phyloP scores from a whole-genome alignment of 768 basidiomycete species.

The Russula sp. region DNA sequence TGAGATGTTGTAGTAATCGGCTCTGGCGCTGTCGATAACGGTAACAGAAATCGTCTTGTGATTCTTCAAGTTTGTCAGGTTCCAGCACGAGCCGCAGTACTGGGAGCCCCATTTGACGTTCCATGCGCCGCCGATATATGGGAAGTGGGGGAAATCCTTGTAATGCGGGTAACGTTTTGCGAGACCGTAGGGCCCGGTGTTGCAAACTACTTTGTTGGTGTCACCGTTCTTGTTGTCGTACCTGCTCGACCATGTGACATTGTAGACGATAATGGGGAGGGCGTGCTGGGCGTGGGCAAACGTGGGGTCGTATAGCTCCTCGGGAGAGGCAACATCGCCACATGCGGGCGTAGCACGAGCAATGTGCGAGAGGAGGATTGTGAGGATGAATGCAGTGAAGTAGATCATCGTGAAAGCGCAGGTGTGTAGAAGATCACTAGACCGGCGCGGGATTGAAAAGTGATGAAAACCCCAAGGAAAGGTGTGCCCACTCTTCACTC shows the following conservation, averaged over 20 bases:
- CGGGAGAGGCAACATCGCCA: not conserved
- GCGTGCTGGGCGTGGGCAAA: not conserved
- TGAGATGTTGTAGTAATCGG: slow-evolving; percentile 45
- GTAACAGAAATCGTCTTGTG: slow-evolving; percentile 46
- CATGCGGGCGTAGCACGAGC: not conserved
- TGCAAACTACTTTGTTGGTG: slow-evolving; percentile 45
- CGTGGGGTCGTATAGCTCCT: not conserved
- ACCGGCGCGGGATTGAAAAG: not conserved
- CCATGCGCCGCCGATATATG: slow-evolving; percentile 54
- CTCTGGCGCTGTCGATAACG: slow-evolving; percentile 50
- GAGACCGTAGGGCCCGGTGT: slow-evolving; percentile 40
- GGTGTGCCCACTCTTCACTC: not conserved
- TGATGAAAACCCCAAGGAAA: not conserved
- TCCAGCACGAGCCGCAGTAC: slow-evolving; percentile 60
- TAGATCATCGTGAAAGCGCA: slow-evolving; percentile 2
- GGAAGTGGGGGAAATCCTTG: slow-evolving; percentile 53
- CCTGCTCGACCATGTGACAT: slow-evolving; percentile 1
- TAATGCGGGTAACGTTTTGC: slow-evolving; percentile 48
- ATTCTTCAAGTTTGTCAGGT: slow-evolving; percentile 46
- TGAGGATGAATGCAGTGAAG: not conserved
- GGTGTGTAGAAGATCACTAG: not conserved
- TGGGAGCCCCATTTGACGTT: slow-evolving; percentile 51
- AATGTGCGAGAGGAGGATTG: slow-evolving; percentile 5
- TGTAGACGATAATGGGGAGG: not conserved
- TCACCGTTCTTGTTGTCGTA: slow-evolving; percentile 48